Evolutionary conservation across 73 alveolate genomes (phyloP).

Genomic region (Paraurostyla sp.): DNA sequence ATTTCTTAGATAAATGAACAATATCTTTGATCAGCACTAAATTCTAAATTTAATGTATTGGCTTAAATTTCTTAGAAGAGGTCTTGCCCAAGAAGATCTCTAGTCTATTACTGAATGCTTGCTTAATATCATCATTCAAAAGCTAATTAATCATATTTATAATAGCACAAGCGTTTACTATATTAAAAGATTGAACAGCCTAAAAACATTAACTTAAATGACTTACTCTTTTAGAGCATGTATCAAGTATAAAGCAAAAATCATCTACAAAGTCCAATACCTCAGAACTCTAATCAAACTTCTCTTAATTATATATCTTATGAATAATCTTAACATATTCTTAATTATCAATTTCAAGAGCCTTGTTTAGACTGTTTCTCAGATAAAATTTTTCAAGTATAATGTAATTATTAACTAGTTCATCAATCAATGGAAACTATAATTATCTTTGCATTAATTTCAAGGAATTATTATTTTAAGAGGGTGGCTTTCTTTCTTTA

Average conservation of each 20-base stretch:
- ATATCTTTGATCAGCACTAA: constrained; percentile 12
- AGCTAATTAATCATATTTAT: constrained; percentile 26
- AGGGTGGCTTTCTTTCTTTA: neutral
- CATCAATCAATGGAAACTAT: constrained; percentile 48
- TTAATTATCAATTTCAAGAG: constrained; percentile 18
- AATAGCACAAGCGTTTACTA: constrained; percentile 54
- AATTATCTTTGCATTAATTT: neutral
- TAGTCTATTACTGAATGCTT: constrained; percentile 36
- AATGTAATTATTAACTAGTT: constrained; percentile 38
- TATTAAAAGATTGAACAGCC: constrained; percentile 49
- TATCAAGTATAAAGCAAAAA: constrained; percentile 34
- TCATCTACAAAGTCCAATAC: constrained; percentile 46
- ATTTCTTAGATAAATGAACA: neutral
- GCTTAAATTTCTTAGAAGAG: constrained; percentile 29
- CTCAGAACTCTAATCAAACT: constrained; percentile 16
- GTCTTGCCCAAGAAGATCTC: constrained; percentile 40
- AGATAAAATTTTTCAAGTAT: constrained; percentile 33
- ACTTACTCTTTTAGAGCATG: constrained; percentile 49
- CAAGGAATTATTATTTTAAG: neutral
- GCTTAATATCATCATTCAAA: constrained; percentile 15
- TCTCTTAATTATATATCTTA: neutral
- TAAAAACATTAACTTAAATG: neutral
- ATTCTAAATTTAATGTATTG: constrained; percentile 29
- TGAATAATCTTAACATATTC: constrained; percentile 35
- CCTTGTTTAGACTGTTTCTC: constrained; percentile 21